Percentiles rank a stretch among this genome's conserved stretches.
phyloP scores from a whole-genome alignment of 192 early-diverging fungal genomes.

The Backusella mclennaniae region DNA sequence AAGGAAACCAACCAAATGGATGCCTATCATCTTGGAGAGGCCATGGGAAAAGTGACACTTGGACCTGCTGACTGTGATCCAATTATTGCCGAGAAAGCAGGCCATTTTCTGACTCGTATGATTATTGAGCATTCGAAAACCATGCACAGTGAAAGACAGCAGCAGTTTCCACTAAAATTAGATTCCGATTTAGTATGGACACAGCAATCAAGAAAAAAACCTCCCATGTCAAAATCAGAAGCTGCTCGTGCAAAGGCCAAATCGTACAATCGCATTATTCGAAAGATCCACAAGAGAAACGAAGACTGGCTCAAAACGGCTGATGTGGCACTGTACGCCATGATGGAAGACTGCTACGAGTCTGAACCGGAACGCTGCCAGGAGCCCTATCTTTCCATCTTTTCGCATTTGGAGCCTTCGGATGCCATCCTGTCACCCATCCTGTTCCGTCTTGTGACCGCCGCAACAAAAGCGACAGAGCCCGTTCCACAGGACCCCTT shows the following conservation, averaged over 20 bases:
- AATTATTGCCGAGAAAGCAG: slow-evolving; percentile 25
- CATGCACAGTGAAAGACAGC: not conserved
- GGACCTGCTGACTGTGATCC: slow-evolving; percentile 26
- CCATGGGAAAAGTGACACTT: slow-evolving; percentile 32
- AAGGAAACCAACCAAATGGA: slow-evolving; percentile 24
- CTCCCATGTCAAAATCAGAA: slow-evolving; percentile 10
- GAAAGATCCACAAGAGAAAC: not conserved
- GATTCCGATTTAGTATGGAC: not conserved
- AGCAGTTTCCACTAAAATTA: not conserved
- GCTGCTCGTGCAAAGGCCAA: slow-evolving; percentile 21
- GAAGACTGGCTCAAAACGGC: slow-evolving; percentile 9
- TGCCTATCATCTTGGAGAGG: slow-evolving; percentile 26
- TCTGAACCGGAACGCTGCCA: slow-evolving; percentile 1
- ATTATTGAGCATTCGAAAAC: slow-evolving; percentile 29
- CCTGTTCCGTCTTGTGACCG: slow-evolving; percentile 12
- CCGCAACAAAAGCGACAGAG: not conserved
- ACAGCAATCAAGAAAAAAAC: not conserved
- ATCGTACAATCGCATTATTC: slow-evolving; percentile 22
- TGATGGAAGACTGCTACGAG: slow-evolving; percentile 15
- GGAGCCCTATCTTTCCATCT: slow-evolving; percentile 4
- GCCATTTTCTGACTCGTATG: slow-evolving; percentile 27
- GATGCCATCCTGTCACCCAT: slow-evolving; percentile 2
- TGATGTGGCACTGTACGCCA: not conserved
- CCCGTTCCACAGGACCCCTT: slow-evolving; percentile 1
- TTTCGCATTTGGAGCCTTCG: not conserved